Conservation (phyloP, 495 filamentous ascomycete species). For the Xylaria acuta region DNA sequence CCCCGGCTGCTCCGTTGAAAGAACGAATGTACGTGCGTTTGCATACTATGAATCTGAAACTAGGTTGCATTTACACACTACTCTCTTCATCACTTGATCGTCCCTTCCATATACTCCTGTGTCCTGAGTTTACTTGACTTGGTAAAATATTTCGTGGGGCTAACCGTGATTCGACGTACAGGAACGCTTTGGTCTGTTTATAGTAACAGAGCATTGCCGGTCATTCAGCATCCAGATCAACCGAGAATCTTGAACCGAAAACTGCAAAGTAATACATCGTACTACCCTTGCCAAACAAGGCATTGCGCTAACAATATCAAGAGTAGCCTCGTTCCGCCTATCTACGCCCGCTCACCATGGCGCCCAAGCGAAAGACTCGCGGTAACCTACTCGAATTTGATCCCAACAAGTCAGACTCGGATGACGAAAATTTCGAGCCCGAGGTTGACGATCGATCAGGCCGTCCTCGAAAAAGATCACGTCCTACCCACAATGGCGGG, state of each 20-base stretch:
- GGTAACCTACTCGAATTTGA: slow-evolving; percentile 67
- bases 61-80: neutral
- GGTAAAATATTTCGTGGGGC: neutral
- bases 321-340: neutral
- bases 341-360: slow-evolving; percentile 43
- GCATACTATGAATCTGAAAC: neutral
- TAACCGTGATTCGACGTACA: neutral
- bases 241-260: neutral
- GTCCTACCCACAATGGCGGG: slow-evolving; percentile 38
- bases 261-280: neutral
- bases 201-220: neutral
- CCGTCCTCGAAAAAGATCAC: slow-evolving; percentile 49
- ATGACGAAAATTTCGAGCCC: slow-evolving; percentile 78
- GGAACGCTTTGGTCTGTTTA: slow-evolving; percentile 10
- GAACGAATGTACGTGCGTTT: slow-evolving; percentile 21
- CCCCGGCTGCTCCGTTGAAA: neutral
- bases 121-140: neutral
- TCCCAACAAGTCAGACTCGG: slow-evolving; percentile 82
- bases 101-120: neutral
- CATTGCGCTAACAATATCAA: slow-evolving; percentile 5
- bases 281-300: neutral
- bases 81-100: neutral
- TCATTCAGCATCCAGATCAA: neutral
- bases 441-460: slow-evolving; percentile 48
- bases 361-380: slow-evolving; percentile 67